Evolutionary conservation across 495 filamentous ascomycete species (phyloP).

Genomic region (Aspergillus cristatus): DNA sequence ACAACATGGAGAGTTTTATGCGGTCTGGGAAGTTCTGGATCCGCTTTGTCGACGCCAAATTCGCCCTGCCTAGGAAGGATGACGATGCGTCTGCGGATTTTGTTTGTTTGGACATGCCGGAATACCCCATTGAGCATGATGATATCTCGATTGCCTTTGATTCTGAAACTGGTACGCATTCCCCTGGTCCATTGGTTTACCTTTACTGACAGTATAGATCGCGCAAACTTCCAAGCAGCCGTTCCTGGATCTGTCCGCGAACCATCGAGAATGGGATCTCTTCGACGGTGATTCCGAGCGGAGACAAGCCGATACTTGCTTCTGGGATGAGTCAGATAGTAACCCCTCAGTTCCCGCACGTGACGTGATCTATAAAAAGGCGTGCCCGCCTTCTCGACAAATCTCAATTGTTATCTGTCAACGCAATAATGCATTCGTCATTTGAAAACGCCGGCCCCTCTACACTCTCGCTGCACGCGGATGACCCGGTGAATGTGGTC

Average conservation of each 20-base stretch:
- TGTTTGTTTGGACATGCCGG: slow-evolving; percentile 73
- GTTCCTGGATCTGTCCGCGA: slow-evolving; percentile 40
- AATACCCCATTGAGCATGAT: slow-evolving; percentile 84
- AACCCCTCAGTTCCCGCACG: background rate
- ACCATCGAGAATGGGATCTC: slow-evolving; percentile 40
- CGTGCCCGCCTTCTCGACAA: too few relatives aligned
- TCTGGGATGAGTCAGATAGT: too few relatives aligned
- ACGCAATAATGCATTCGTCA: too few relatives aligned
- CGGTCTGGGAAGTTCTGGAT: slow-evolving; percentile 58
- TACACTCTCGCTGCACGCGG: slow-evolving; percentile 77
- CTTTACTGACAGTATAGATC: slow-evolving; percentile 24
- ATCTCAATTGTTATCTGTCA: too few relatives aligned
- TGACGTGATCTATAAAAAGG: too few relatives aligned
- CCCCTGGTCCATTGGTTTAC: too few relatives aligned
- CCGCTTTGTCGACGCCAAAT: slow-evolving; percentile 80
- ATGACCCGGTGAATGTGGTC: slow-evolving; percentile 63
- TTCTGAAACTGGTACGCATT: slow-evolving; percentile 58
- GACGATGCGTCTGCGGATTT: slow-evolving; percentile 55
- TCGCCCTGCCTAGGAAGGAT: slow-evolving; percentile 61
- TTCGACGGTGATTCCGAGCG: slow-evolving; percentile 36
- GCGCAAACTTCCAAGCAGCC: slow-evolving; percentile 33
- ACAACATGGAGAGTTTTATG: slow-evolving; percentile 64
- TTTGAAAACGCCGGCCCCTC: slow-evolving; percentile 22
- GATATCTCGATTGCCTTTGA: slow-evolving; percentile 82
- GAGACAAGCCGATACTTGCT: background rate